Evolutionary conservation across 257 asterid species (phyloP).

Genomic region (Echites panduratus): DNA sequence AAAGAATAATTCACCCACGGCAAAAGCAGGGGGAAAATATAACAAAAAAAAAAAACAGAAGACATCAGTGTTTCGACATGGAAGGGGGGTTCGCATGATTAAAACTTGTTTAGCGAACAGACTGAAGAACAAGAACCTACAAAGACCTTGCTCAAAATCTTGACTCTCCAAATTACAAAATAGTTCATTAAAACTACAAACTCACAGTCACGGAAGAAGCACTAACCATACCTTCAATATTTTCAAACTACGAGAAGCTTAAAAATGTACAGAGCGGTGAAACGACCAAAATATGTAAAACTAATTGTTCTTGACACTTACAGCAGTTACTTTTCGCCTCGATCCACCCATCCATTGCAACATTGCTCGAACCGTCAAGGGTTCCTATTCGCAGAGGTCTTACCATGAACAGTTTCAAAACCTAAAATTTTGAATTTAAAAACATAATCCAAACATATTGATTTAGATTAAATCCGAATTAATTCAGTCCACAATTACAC

Average conservation of each 20-base stretch:
- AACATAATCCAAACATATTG: background rate
- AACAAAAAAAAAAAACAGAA: slow-evolving; percentile 14
- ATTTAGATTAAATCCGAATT: background rate
- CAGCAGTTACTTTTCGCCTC: slow-evolving; percentile 68
- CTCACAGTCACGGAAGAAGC: background rate
- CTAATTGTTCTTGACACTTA: slow-evolving; percentile 33
- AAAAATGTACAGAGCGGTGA: slow-evolving; percentile 6
- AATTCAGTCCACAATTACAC: background rate
- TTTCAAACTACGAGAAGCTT: background rate
- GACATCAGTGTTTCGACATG: background rate
- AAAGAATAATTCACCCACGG: slow-evolving; percentile 4
- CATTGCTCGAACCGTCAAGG: slow-evolving; percentile 34
- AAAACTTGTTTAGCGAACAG: background rate
- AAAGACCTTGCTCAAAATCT: background rate
- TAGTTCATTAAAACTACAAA: background rate
- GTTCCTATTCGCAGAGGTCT: slow-evolving; percentile 3
- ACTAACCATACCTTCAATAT: background rate
- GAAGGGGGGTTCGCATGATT: background rate
- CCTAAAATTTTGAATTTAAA: background rate
- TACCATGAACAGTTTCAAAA: background rate
- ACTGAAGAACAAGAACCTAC: background rate
- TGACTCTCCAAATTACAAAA: background rate
- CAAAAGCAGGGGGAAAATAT: background rate
- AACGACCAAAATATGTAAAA: slow-evolving; percentile 11
- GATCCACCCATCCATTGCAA: slow-evolving; percentile 99